Evolutionary conservation across 805 yeast genomes (phyloP).

Genomic region (Teunomyces pallodes): DNA sequence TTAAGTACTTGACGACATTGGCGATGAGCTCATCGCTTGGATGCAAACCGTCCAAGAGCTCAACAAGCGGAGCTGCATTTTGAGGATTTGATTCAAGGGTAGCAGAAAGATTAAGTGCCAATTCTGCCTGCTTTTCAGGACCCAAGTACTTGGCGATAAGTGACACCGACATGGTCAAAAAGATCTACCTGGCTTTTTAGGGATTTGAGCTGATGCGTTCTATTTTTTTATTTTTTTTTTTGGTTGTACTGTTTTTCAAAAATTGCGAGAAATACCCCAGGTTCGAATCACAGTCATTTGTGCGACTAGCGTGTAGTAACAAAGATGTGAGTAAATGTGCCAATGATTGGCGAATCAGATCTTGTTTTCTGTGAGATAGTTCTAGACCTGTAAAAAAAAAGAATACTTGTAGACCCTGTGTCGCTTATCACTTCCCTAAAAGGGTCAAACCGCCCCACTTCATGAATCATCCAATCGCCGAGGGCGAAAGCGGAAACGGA

Average conservation of each 20-base stretch:
- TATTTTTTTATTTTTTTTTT: background rate
- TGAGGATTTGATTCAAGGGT: conserved; percentile 14
- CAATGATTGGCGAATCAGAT: too few species aligned
- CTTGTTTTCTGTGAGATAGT: too few species aligned
- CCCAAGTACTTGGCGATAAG: conserved; percentile 26
- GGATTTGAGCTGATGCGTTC: background rate
- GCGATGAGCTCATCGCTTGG: conserved; percentile 3
- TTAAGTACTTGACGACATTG: conserved; percentile 7
- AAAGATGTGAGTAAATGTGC: too few species aligned
- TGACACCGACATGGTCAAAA: conserved; percentile 8
- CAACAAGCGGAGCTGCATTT: conserved; percentile 21
- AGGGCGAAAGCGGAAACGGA: background rate
- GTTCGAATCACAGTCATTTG: too few species aligned
- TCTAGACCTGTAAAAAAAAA: too few species aligned
- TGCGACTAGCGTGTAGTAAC: too few species aligned
- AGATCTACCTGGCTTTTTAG: background rate
- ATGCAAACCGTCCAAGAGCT: conserved; percentile 19
- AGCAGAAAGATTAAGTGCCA: conserved; percentile 19
- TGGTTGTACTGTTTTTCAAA: background rate
- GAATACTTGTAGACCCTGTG: background rate
- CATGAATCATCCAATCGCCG: background rate
- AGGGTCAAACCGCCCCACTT: background rate
- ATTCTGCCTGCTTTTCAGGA: conserved; percentile 14
- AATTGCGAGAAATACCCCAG: too few species aligned
- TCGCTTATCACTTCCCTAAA: background rate